Conservation (phyloP, 129 eudicot species). For the Flaveria ramosissima region DNA sequence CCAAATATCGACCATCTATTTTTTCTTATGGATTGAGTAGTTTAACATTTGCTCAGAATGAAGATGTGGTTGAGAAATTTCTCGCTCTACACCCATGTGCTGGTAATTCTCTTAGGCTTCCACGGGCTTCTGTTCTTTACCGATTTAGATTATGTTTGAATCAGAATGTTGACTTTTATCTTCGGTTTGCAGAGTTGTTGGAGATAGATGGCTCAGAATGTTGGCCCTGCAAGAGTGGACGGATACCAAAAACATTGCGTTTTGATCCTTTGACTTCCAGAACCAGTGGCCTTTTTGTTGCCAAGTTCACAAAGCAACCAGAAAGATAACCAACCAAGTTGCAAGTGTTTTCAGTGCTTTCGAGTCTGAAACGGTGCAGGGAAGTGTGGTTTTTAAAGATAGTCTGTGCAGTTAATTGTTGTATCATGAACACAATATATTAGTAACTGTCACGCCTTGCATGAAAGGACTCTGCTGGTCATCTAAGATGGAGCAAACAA, state of each 20-base stretch:
- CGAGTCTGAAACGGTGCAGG: neutral
- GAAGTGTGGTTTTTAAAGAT: neutral
- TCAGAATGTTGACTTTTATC: neutral
- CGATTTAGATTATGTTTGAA: neutral
- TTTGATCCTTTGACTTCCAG: slow-evolving; percentile 85
- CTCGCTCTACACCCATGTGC: slow-evolving; percentile 65
- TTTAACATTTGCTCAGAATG: slow-evolving; percentile 92
- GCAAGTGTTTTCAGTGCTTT: neutral
- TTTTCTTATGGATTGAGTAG: slow-evolving; percentile 38
- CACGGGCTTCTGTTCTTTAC: neutral
- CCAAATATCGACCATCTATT: slow-evolving; percentile 9
- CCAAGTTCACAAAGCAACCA: slow-evolving; percentile 75
- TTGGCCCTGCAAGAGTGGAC: slow-evolving; percentile 84
- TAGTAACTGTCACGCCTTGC: neutral
- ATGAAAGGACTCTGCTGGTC: neutral
- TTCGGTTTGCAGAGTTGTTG: slow-evolving; percentile 60
- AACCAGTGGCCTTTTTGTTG: slow-evolving; percentile 97
- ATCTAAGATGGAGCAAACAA: neutral
- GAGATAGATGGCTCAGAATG: slow-evolving; percentile 61
- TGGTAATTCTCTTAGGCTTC: slow-evolving; percentile 37
- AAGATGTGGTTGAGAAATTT: slow-evolving; percentile 79
- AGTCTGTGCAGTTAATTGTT: slow-evolving; percentile 7
- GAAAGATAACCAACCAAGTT: slow-evolving; percentile 26
- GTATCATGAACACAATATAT: slow-evolving; percentile 12
- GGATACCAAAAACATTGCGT: slow-evolving; percentile 69